Evolutionary conservation across 2,329 filamentous ascomycete genomes (phyloP).

Genomic region (Pezicula radicicola): DNA sequence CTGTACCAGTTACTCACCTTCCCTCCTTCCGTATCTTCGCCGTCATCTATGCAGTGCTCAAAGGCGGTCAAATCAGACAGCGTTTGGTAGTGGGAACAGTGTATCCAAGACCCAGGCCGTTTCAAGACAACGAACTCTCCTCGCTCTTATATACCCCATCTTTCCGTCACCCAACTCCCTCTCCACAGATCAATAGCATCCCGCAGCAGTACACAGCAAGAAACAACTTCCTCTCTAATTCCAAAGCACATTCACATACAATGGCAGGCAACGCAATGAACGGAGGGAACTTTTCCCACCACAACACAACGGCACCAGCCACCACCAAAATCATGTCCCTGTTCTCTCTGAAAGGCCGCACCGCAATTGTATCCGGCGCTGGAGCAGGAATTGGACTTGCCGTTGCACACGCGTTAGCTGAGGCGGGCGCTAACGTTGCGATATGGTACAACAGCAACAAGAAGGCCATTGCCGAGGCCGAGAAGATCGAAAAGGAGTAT

Average conservation of each 20-base stretch:
- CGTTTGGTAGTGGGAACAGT: background rate
- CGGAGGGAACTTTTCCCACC: conserved; percentile 50
- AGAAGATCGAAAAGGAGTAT: conserved; percentile 61
- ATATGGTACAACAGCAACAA: conserved; percentile 72
- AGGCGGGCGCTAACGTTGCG: conserved; percentile 69
- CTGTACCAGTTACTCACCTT: too few species aligned
- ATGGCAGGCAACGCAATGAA: conserved; percentile 17
- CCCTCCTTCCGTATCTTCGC: background rate
- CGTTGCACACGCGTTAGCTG: conserved; percentile 62
- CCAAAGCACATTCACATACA: background rate
- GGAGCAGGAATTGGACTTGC: conserved; percentile 67
- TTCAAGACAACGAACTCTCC: too few species aligned
- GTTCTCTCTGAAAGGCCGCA: conserved; percentile 68
- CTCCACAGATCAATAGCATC: too few species aligned
- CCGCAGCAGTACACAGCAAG: background rate
- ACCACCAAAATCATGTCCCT: conserved; percentile 52
- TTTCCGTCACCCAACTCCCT: too few species aligned
- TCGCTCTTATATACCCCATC: too few species aligned
- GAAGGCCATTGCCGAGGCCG: conserved; percentile 58
- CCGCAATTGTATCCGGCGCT: conserved; percentile 67
- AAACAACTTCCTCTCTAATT: background rate
- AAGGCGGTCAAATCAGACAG: background rate
- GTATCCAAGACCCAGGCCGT: background rate
- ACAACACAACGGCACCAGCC: conserved; percentile 47
- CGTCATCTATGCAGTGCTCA: background rate